Base-by-base conservation (phyloP, 441 rosid species). In the Manihot esculenta region DNA sequence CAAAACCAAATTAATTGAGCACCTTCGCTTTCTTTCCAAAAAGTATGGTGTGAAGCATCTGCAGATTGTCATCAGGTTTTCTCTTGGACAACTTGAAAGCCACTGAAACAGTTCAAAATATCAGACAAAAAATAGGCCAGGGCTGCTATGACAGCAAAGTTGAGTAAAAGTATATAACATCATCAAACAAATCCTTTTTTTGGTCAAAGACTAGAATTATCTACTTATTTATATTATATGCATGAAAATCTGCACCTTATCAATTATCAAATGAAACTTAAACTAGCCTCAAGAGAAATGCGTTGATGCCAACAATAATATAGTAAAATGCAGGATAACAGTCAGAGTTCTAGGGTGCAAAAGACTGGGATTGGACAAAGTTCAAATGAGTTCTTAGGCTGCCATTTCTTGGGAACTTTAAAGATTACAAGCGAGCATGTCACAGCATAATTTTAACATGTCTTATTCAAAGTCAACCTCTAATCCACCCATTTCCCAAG, bases 21-120 rank as follows among this genome's bases (percentile, higher is more conserved):
- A 95, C 99, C 98, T 95, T 95, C 69, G 86, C 99, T 83, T 93
- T 95, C 91, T 95, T 95, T 79, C 98, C 99, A 72, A 84, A 95
- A 62, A 95, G 95, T 75, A 95, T 79, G 23, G 79, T 73, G 64
- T 95, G 99, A 69, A 95, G 89, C 73, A 85, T 66, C 64, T 86
- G 87, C 72, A 95, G 88, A 78, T 88, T 89, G 63, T 89, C 98
- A 61, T 95, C 98, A 71, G 93, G 74, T 82, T 93, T 95, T 79
- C 94, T 87, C 95, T 92, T 93, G 56, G 99, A 93, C 77, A 95
- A 79, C 85, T 93, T 89, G 86, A 88, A 89, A 75, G 98, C 95
- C 88, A 91, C 99, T 93, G 94, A 83, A 89, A 85, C 69, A 77
- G 27, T 49, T 70, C 64, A 76, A 33, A 77, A 71, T 21, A 77